Evolutionary conservation across 1,284 basidiomycete species (phyloP).

Genomic region (Austropuccinia psidii): DNA sequence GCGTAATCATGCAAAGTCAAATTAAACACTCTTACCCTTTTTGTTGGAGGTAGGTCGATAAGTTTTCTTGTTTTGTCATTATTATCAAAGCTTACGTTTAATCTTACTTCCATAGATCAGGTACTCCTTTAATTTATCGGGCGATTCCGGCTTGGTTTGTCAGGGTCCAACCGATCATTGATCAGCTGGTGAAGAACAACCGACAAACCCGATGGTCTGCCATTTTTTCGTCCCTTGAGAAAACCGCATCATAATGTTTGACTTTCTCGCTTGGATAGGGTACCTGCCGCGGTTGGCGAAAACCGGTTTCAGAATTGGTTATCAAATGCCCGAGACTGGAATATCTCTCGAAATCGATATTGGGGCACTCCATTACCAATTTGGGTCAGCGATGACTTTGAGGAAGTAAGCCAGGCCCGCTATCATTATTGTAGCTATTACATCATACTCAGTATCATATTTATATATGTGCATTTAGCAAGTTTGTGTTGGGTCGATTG

Average conservation of each 20-base stretch:
- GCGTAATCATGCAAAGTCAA: conserved; percentile 79
- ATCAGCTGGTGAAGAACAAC: conserved; percentile 85
- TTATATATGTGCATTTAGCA: conserved; percentile 53
- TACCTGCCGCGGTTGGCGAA: conserved; percentile 82
- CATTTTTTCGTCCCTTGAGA: conserved; percentile 5
- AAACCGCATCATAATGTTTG: not conserved
- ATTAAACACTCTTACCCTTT: conserved; percentile 89
- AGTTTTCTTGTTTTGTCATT: not conserved
- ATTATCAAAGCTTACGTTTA: not conserved
- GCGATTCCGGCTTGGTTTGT: conserved; percentile 97
- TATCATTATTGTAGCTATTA: not conserved
- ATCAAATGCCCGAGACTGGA: conserved; percentile 96
- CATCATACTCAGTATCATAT: not conserved
- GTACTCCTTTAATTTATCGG: conserved; percentile 91
- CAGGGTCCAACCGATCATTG: conserved; percentile 71
- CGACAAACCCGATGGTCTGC: conserved; percentile 76
- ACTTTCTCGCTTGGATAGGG: conserved; percentile 53
- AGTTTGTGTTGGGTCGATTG: conserved; percentile 78
- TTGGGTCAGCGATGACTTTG: conserved; percentile 87
- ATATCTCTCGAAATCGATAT: conserved; percentile 95
- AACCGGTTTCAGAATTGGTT: conserved; percentile 96
- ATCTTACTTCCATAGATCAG: conserved; percentile 57
- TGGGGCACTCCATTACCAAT: conserved; percentile 98
- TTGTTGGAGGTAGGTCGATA: conserved; percentile 75
- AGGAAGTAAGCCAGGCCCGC: conserved; percentile 60